Conservation (phyloP, 345 rosid species). For the Populus nigra region DNA sequence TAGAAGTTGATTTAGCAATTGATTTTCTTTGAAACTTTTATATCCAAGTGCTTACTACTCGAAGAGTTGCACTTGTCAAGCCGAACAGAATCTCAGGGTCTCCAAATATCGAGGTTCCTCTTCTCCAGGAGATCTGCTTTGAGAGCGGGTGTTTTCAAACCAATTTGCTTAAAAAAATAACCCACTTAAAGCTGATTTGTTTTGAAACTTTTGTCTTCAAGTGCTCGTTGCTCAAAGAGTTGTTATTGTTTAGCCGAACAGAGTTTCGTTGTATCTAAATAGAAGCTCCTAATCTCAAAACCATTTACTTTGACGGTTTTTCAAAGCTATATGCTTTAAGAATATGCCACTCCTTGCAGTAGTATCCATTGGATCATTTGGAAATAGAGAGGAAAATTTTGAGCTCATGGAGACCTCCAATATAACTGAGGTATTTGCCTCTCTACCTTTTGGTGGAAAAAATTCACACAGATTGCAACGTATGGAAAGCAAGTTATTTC, state of each 20-base stretch:
- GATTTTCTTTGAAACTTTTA: neutral
- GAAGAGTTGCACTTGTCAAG: too few relatives aligned
- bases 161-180: too few relatives aligned
- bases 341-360: neutral
- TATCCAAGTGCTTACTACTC: neutral
- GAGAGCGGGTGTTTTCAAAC: too few relatives aligned
- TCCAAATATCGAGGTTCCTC: too few relatives aligned
- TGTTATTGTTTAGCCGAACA: neutral
- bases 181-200: too few relatives aligned
- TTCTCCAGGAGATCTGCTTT: too few relatives aligned
- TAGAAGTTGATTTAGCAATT: neutral
- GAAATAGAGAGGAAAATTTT: too few relatives aligned
- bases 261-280: neutral
- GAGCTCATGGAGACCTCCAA: too few relatives aligned
- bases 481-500: neutral
- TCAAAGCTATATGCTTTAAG: neutral
- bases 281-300: neutral
- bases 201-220: neutral
- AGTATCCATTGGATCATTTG: too few relatives aligned
- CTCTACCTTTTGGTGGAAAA: neutral
- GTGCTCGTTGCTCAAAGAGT: neutral
- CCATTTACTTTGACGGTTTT: neutral
- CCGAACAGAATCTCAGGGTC: too few relatives aligned
- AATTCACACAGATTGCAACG: neutral
- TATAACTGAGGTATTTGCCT: too few relatives aligned